These are phyloP conservation scores for Inga oerstediana DNA, from an alignment of 306 rosid species.

Conservation along the genomic window DNA sequence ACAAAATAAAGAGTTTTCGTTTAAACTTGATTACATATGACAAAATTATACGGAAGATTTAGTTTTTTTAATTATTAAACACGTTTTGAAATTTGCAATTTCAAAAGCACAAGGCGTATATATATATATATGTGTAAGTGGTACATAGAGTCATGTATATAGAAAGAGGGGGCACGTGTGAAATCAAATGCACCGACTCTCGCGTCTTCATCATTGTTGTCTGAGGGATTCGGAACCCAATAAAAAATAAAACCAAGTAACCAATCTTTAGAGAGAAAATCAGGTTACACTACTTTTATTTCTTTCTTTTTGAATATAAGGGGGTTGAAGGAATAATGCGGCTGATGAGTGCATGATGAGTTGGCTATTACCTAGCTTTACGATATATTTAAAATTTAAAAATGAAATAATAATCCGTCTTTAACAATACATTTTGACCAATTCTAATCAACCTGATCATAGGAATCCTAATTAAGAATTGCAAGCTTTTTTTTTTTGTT, in stretches of 20 bases:
- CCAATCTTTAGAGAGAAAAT: neutral
- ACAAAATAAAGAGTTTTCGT: no score
- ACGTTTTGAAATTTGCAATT: neutral
- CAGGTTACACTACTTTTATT: neutral
- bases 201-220: slow-evolving; percentile 28
- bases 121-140: no score
- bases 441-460: no score
- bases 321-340: neutral
- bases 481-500: no score
- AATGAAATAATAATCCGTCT: no score
- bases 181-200: slow-evolving; percentile 22
- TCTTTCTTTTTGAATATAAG: neutral
- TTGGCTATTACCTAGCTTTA: neutral
- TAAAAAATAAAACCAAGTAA: neutral
- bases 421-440: no score
- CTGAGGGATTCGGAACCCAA: slow-evolving; percentile 22
- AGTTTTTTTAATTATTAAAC: neutral
- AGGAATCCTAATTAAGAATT: no score
- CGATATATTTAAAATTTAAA: no score
- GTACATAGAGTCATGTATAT: no score
- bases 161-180: neutral
- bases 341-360: neutral
- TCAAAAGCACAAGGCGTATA: neutral
- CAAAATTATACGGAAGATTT: neutral
- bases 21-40: neutral